Conservation (phyloP, 169 alveolate genomes). For the Eimeria sp. region DNA sequence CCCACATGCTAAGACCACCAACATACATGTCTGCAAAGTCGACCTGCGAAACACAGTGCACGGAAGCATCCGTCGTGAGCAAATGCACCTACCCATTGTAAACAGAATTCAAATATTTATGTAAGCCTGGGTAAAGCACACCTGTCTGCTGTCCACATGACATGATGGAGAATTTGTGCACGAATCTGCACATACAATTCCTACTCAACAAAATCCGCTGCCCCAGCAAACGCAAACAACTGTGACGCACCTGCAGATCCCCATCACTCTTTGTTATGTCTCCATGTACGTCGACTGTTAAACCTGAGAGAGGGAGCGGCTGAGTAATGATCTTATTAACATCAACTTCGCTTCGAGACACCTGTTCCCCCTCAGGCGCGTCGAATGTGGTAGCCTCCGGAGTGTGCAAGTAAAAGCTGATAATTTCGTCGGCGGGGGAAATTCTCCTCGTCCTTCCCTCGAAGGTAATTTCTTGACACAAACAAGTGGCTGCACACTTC, state of each 20-base stretch:
- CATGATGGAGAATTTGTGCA: not conserved
- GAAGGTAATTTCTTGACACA: not conserved
- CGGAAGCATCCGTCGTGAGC: not conserved
- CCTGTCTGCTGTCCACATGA: not conserved
- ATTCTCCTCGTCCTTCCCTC: not conserved
- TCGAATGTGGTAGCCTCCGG: constrained; percentile 18
- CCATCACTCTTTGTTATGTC: constrained; percentile 75
- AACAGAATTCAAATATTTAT: not conserved
- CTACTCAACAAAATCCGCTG: not conserved
- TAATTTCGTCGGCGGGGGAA: constrained; percentile 45
- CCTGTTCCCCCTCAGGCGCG: constrained; percentile 1
- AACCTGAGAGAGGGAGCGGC: not conserved
- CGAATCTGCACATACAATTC: too few species aligned
- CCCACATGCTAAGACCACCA: constrained; percentile 74
- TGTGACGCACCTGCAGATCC: constrained; percentile 48
- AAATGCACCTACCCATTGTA: not conserved
- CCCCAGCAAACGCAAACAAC: not conserved
- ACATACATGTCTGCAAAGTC: constrained; percentile 78
- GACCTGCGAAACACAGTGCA: constrained; percentile 27
- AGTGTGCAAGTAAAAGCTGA: constrained; percentile 57
- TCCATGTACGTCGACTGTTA: not conserved
- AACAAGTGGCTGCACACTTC: constrained; percentile 9
- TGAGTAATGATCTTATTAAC: not conserved
- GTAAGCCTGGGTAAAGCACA: too few species aligned
- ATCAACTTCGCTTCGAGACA: constrained; percentile 7